Evolutionary conservation across 805 yeast species (phyloP).

Genomic region (Candida namnaoensis): DNA sequence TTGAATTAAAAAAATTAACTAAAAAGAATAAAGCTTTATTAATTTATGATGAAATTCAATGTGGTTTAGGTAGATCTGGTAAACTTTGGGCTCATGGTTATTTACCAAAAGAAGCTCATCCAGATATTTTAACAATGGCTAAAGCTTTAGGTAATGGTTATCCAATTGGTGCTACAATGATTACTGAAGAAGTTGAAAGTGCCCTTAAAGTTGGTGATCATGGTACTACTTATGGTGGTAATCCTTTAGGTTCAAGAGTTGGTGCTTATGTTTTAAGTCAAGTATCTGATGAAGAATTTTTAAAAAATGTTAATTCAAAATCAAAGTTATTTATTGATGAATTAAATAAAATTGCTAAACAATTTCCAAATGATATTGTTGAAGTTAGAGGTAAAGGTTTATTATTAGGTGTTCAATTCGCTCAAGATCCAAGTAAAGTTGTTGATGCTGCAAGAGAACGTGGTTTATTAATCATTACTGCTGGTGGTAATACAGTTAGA

Average conservation of each 20-base stretch:
- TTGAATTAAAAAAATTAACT: slow-evolving; percentile 60
- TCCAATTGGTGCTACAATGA: slow-evolving; percentile 92
- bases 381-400: slow-evolving; percentile 87
- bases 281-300: slow-evolving; percentile 52
- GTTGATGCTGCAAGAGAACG: slow-evolving; percentile 63
- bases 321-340: slow-evolving; percentile 47
- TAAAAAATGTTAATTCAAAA: slow-evolving; percentile 50
- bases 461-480: slow-evolving; percentile 81
- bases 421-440: slow-evolving; percentile 51
- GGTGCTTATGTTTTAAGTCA: slow-evolving; percentile 69
- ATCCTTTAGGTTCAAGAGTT: slow-evolving; percentile 82
- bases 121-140: slow-evolving; percentile 91
- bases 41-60: slow-evolving; percentile 93
- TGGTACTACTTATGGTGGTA: slow-evolving; percentile 97
- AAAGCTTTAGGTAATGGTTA: slow-evolving; percentile 95
- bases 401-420: slow-evolving; percentile 75
- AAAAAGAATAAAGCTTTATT: slow-evolving; percentile 60
- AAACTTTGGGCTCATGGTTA: slow-evolving; percentile 85
- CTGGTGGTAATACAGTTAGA: slow-evolving; percentile 87
- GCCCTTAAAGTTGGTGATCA: slow-evolving; percentile 86
- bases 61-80: slow-evolving; percentile 93
- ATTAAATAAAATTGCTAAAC: slow-evolving; percentile 39
- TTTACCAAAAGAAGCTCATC: slow-evolving; percentile 75
- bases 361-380: slow-evolving; percentile 51
- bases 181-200: slow-evolving; percentile 69